Evolutionary conservation across 306 rosid species (phyloP), one percentile per base, ranked within the genome.

Genomic region (Lathyrus tuberosus): DNA sequence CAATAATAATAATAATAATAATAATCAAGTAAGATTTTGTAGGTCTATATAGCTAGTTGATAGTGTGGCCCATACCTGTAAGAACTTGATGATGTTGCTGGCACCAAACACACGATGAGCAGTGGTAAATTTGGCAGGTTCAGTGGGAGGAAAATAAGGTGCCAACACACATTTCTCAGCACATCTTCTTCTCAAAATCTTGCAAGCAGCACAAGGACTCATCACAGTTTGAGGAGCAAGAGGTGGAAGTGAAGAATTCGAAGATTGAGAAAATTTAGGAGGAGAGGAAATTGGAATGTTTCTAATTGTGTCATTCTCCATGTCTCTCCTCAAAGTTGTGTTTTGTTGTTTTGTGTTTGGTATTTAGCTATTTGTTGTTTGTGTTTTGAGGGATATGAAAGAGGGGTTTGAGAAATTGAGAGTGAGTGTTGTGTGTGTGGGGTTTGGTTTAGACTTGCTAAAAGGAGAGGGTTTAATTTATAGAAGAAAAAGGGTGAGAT

Each of bases 171-270:
- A 93, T 79, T 89, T 85, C 0, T 90, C 93, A 0, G 96, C 96
- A 14, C 98, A 93, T 56, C 98, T 77, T 38, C 98, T 69, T 72
- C 98, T 75, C 62, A 93, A 42, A 59, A 90, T 88, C 75, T 88
- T 93, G 79, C 98, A 93, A 0, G 98, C 98, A 35, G 98, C 98
- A 15, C 98, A 93, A 43, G 98, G 98, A 44, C 86, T 93, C 22
- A 85, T 65, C 10, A 93, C 80, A 11, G 86, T 65, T 10, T 53
- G 60, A 53, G 60, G 6, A 22, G 4, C 60, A 14, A 22, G 2
- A 20, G 59, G 28, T 52, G 30, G 59, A 18, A 78, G 80, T 8
- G 81, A 65, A 12, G 85, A 75, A 40, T 80, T 44, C 2, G 72
- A 80, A 16, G 76, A 65, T 38, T 79, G 69, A 1, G 86, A 72